A percentile compares a stretch with the other conserved stretches of the same genome.
Conservation (phyloP, 768 basidiomycete species). For the Auricularia cornea region DNA sequence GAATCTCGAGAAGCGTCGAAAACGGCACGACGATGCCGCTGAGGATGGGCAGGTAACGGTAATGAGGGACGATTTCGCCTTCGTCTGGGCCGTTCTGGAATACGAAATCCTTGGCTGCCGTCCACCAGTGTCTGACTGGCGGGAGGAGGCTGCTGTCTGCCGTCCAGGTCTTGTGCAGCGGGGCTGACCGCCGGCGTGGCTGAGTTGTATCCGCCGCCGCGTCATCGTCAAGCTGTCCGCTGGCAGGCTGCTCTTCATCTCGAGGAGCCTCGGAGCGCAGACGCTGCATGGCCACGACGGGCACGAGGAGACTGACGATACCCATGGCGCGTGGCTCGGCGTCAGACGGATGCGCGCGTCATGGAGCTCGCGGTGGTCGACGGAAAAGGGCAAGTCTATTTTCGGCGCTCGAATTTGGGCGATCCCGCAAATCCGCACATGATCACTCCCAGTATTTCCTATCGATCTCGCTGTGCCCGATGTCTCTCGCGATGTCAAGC, state of each 20-base stretch:
- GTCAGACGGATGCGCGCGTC: too few relatives aligned
- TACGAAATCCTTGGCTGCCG: constrained; percentile 4
- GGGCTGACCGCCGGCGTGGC: too few relatives aligned
- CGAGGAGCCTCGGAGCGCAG: too few relatives aligned
- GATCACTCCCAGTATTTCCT: not conserved
- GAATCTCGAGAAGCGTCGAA: constrained; percentile 74
- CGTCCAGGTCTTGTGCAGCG: not conserved
- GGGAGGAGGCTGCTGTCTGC: not conserved
- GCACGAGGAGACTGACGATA: too few relatives aligned
- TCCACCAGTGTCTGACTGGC: not conserved
- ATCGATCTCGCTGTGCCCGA: not conserved
- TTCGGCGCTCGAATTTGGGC: too few relatives aligned
- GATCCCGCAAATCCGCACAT: not conserved
- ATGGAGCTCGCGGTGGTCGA: too few relatives aligned
- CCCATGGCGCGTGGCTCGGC: too few relatives aligned
- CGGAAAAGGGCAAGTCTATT: too few relatives aligned
- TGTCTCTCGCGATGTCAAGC: not conserved
- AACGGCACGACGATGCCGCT: constrained; percentile 67
- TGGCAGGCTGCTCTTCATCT: too few relatives aligned
- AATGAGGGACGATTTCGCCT: constrained; percentile 39
- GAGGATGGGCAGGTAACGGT: constrained; percentile 55
- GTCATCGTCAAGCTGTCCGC: too few relatives aligned
- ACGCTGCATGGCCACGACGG: too few relatives aligned
- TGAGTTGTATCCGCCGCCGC: too few relatives aligned
- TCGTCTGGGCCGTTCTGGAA: constrained; percentile 8